Evolutionary conservation across 805 yeast genomes (phyloP).

Genomic region (Yueomyces sinensis): DNA sequence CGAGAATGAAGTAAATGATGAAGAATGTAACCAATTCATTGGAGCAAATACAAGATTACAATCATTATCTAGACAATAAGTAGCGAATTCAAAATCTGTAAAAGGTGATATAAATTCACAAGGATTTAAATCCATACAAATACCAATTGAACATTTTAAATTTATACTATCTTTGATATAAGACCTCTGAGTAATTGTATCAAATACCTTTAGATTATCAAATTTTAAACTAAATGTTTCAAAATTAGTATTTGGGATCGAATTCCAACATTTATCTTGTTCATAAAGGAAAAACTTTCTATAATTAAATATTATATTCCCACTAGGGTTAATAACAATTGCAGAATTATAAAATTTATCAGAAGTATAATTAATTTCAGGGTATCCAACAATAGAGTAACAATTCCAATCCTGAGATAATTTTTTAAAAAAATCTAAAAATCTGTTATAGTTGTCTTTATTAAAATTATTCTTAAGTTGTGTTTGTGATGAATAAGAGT

Average conservation of each 20-base stretch:
- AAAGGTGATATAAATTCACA: conserved; percentile 75
- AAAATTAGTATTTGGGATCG: conserved; percentile 54
- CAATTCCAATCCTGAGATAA: conserved; percentile 40
- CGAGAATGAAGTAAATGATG: conserved; percentile 24
- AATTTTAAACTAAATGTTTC: conserved; percentile 33
- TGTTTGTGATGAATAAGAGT: too few species aligned
- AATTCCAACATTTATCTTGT: conserved; percentile 75
- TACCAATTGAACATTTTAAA: conserved; percentile 52
- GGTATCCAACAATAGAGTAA: conserved; percentile 71
- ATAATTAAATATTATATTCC: conserved; percentile 50
- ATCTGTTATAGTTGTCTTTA: too few species aligned
- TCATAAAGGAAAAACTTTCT: conserved; percentile 66
- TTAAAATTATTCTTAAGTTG: too few species aligned
- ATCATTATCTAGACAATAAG: conserved; percentile 32
- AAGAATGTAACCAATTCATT: conserved; percentile 69
- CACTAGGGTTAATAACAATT: conserved; percentile 44
- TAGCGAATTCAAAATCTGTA: conserved; percentile 56
- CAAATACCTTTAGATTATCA: conserved; percentile 4
- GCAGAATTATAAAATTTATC: conserved; percentile 54
- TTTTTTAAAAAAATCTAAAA: too few species aligned
- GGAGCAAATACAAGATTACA: conserved; percentile 58
- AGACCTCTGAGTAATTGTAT: too few species aligned
- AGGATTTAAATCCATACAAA: conserved; percentile 91
- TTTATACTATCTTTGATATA: conserved; percentile 12
- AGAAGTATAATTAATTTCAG: conserved; percentile 33